Base-by-base conservation (phyloP, 306 rosid genomes). In the Rosa lucieae region DNA sequence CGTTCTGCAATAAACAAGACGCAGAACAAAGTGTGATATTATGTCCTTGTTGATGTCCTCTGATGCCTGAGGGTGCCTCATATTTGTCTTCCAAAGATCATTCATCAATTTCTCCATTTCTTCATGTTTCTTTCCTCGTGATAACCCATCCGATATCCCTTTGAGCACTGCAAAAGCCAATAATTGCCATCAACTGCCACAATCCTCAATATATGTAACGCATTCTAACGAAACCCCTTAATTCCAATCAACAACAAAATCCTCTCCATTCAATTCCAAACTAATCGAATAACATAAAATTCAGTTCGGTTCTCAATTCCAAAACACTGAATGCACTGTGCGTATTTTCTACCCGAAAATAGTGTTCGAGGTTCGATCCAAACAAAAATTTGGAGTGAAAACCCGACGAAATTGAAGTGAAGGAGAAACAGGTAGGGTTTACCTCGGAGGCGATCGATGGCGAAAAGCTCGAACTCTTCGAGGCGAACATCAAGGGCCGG, bases 361-460 rank as follows among this genome's bases (percentile, higher is more conserved):
- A 32, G 3, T 32, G 37, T 32, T 32, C 37, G 37, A 2, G 3
- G 37, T 32, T 44, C 2, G 48, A 44, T 44, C 10, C 48, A 44
- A 44, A 58, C 49, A 20, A 61, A 75, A 63, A 7, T 23, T 51
- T 23, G 8, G 8, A 73, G 13, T 0, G 10, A 58, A 48, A 6
- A 9, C 10, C 26, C 13, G 6, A 9, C 0, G 2, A 42, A 51
- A 12, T 39, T n/a, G 17, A 26, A 62, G 8, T 3, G 1, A 32
- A 32, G 2, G 42, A 2, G 49, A 70, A 70, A 39, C 67, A 44
- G 40, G 62, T 56, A 7, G 74, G 11, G 61, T 14, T 43, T 61
- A 91, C 99, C 99, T 85, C 93, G 92, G 82, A 95, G 96, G 82
- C 97, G 99, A 78, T 95, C 98, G 69, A 93, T 79, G 84, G 99